Evolutionary conservation across 2,329 filamentous ascomycete species (phyloP).

Genomic region (Neurospora crassa): DNA sequence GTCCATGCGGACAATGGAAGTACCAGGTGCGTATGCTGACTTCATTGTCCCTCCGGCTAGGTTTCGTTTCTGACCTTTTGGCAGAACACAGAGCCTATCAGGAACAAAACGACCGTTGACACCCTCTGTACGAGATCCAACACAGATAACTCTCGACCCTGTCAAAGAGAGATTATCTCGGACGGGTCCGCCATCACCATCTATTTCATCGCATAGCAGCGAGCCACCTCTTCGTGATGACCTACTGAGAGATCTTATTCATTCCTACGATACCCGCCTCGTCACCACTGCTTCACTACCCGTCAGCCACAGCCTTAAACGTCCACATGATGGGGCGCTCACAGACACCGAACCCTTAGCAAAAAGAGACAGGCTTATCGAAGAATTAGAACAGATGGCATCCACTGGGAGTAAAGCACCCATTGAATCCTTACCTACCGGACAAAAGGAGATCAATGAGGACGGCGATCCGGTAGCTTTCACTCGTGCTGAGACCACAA

Average conservation of each 20-base stretch:
- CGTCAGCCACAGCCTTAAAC: slow-evolving; percentile 13
- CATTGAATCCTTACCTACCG: not conserved
- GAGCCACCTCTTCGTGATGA: slow-evolving; percentile 8
- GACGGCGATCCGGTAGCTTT: not conserved
- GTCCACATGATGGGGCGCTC: slow-evolving; percentile 16
- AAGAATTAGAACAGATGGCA: slow-evolving; percentile 20
- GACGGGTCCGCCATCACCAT: not conserved
- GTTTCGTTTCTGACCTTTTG: not conserved
- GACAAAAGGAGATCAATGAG: not conserved
- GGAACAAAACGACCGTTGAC: not conserved
- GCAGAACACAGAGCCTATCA: not conserved
- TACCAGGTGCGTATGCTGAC: slow-evolving; percentile 10
- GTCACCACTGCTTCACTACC: not conserved
- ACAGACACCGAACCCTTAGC: slow-evolving; percentile 16
- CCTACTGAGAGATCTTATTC: slow-evolving; percentile 15
- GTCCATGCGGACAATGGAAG: slow-evolving; percentile 15
- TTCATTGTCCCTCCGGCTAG: not conserved
- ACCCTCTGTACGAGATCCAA: not conserved
- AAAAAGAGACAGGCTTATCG: slow-evolving; percentile 21
- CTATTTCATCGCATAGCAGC: not conserved
- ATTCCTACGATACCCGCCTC: slow-evolving; percentile 1
- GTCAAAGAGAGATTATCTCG: not conserved
- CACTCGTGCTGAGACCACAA: not conserved
- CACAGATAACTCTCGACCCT: not conserved
- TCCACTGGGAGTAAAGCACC: not conserved